Evolutionary conservation across 2,329 filamentous ascomycete genomes (phyloP), one percentile per base, ranked within the genome.

Genomic region (Colletotrichum sp.): DNA sequence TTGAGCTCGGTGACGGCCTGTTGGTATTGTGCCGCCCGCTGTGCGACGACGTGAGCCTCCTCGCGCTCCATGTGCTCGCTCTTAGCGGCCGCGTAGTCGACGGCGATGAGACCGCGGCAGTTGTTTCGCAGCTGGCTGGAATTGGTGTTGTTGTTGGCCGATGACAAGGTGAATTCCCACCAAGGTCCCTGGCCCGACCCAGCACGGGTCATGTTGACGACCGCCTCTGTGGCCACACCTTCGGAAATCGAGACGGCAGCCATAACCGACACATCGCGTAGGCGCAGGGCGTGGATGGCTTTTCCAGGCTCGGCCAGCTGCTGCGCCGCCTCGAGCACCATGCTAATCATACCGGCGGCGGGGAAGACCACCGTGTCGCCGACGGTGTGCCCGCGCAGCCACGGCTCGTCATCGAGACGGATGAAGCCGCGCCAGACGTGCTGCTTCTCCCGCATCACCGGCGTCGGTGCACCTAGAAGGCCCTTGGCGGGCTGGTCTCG

Each of bases 321-420:
- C n/a, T 64, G 56, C 4, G 63, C 70, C 3, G 69, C 71, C 73
- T 78, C 77, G 8, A 78, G 75, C 0, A 78, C 67, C n/a, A 69
- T 74, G 32, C 86, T 85, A 4, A 90, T 79, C 64, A 87, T 89
- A 3, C 64, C 63, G 9, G 69, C 69, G 2, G 30, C 64, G 1
- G 85, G 82, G 65, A 84, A 85, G 78, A 86, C 83, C 55, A 83
- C 83, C 36, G 86, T 82, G 79, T 82, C 85, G 66, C 86, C 82
- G 83, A 86, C 85, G 36, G 79, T 74, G 79, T 87, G 86, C 72
- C 86, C 85, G 65, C 84, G 79, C 13, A 85, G 84, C 28, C 87
- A 87, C 26, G 88, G 82, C 13, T 71, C 59, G 18, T 76, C 74
- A 4, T 72, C 61, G 0, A 76, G 66, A 4, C 66, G 61, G 21